These are phyloP conservation scores for Mangifera indica DNA, from an alignment of 345 rosid genomes.

Conservation along the genomic window DNA sequence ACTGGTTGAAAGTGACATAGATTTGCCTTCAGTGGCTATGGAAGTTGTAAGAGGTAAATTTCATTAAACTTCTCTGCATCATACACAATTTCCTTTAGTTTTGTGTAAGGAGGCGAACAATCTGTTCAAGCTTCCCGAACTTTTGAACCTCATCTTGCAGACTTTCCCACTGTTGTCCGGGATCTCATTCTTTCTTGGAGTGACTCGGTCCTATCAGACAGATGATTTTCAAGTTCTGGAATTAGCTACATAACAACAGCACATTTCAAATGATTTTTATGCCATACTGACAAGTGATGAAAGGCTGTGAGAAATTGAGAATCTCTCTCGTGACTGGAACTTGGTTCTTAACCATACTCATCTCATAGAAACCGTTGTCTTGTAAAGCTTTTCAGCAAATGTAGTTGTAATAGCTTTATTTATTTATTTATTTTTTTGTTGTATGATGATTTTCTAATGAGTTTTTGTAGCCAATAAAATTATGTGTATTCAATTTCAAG, in stretches of 20 bases:
- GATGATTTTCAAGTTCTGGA: slow-evolving; percentile 30
- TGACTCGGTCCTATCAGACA: slow-evolving; percentile 62
- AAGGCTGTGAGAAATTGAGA: background rate
- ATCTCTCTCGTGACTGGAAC: background rate
- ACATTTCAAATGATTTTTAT: background rate
- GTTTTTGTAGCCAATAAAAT: too few relatives aligned
- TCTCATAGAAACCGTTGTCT: background rate
- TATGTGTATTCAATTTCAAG: too few relatives aligned
- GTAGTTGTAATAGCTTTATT: background rate
- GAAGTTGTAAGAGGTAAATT: slow-evolving; percentile 72
- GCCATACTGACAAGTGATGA: background rate
- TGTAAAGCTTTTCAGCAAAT: background rate
- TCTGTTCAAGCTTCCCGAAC: slow-evolving; percentile 1
- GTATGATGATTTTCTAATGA: background rate
- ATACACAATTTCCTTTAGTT: background rate
- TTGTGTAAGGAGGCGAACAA: background rate
- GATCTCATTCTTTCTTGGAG: slow-evolving; percentile 83
- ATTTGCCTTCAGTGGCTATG: slow-evolving; percentile 65
- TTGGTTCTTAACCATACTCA: too few relatives aligned
- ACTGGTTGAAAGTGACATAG: slow-evolving; percentile 76
- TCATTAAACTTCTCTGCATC: background rate
- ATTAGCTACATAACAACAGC: slow-evolving; percentile 12
- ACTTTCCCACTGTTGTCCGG: slow-evolving; percentile 69
- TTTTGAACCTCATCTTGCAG: slow-evolving; percentile 38
- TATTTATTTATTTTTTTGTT: too few relatives aligned